These are phyloP conservation scores for Plasmodium fragile DNA, from an alignment of 169 alveolate genomes.

Conservation along the genomic window DNA sequence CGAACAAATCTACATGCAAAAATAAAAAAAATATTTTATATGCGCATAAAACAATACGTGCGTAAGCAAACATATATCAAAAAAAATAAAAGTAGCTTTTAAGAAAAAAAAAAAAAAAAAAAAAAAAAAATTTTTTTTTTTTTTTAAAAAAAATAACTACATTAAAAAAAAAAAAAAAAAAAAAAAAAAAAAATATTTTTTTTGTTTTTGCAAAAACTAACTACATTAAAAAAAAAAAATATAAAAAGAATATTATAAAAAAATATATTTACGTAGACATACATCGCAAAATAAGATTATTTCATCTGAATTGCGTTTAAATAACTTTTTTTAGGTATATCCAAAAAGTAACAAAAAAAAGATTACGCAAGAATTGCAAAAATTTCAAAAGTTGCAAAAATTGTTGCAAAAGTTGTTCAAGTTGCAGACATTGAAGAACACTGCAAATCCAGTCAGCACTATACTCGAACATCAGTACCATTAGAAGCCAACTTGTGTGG, in stretches of 20 bases:
- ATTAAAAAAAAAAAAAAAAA: not conserved
- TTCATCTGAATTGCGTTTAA: not conserved
- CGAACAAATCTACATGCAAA: not conserved
- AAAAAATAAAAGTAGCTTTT: not conserved
- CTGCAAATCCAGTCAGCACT: not conserved
- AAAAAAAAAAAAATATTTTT: not conserved
- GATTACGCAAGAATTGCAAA: not conserved
- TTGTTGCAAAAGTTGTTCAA: not conserved
- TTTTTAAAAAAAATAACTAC: not conserved
- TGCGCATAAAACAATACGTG: not conserved
- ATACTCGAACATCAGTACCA: not conserved
- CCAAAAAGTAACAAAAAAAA: not conserved
- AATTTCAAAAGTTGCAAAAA: not conserved
- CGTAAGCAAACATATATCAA: not conserved
- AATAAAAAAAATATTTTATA: too few relatives aligned
- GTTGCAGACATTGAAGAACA: not conserved
- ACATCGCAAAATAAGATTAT: not conserved
- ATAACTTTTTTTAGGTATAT: not conserved
- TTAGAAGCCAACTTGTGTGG: not conserved
- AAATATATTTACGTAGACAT: not conserved
- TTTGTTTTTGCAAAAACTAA: not conserved
- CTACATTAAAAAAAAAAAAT: not conserved
- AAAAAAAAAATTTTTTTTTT: not conserved
- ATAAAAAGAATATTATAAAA: not conserved
- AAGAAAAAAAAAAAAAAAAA: not conserved